Conservation (phyloP, 2,329 filamentous ascomycete species). For the Rutstroemia sp. region DNA sequence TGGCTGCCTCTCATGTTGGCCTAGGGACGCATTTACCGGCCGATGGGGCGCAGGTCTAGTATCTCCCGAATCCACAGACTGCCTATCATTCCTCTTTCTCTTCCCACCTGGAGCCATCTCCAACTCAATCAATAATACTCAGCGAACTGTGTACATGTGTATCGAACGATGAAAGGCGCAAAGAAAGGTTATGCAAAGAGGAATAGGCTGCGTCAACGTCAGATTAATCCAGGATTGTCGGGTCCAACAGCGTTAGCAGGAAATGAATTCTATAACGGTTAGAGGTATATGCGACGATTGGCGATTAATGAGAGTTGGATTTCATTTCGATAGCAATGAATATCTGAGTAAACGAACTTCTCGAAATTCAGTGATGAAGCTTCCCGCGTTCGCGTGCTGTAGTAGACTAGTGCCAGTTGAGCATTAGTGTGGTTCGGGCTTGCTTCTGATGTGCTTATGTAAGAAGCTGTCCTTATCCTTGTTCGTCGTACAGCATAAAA, state of each 20-base stretch:
- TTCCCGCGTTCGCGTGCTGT: constrained; percentile 11
- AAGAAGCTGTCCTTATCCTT: neutral
- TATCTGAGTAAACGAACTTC: constrained; percentile 2
- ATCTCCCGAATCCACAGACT: constrained; percentile 34
- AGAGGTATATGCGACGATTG: neutral
- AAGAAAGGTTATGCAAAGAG: neutral
- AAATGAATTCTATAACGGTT: neutral
- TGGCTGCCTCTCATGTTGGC: constrained; percentile 51
- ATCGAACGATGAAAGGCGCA: neutral
- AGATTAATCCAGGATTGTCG: neutral
- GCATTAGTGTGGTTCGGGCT: neutral
- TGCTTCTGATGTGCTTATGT: neutral
- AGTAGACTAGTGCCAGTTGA: constrained; percentile 1
- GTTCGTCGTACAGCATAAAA: neutral
- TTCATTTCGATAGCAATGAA: neutral
- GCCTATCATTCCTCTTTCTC: constrained; percentile 31
- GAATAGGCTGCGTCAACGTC: neutral
- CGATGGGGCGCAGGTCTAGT: constrained; percentile 55
- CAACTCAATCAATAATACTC: constrained; percentile 14
- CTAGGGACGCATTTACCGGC: constrained; percentile 47
- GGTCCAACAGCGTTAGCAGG: neutral
- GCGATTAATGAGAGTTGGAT: neutral
- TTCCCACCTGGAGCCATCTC: constrained; percentile 27
- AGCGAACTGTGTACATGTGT: constrained; percentile 25
- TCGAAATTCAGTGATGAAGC: neutral